A percentile compares a stretch with the other conserved stretches of the same genome.
These are phyloP conservation scores for Hanseniaspora lachancei DNA, from an alignment of 805 yeast genomes.

Conservation along the genomic window DNA sequence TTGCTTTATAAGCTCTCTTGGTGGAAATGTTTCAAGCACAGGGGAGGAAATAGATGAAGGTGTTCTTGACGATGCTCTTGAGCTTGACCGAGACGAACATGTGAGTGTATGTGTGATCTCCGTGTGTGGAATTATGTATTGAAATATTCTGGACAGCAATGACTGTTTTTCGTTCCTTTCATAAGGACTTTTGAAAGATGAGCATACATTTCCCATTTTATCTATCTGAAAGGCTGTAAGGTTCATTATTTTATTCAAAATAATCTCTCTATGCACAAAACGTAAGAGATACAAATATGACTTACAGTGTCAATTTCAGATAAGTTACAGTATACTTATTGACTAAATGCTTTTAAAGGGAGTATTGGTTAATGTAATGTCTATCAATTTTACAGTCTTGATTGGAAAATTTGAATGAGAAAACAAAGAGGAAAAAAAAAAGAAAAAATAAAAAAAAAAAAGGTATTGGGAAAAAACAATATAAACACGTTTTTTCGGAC, in stretches of 20 bases:
- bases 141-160: background rate
- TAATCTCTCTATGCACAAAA: no score
- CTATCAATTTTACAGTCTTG: no score
- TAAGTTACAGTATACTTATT: no score
- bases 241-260: background rate
- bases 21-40: background rate
- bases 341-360: no score
- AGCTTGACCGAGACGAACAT: slow-evolving; percentile 1
- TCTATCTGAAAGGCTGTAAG: background rate
- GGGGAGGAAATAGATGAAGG: background rate
- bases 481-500: no score
- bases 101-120: background rate
- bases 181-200: background rate
- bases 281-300: no score
- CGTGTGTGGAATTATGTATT: slow-evolving; percentile 2
- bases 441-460: no score
- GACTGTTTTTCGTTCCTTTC: background rate
- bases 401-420: no score
- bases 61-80: background rate
- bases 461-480: no score
- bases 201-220: slow-evolving; percentile 3
- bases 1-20: background rate
- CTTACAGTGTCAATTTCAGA: no score
- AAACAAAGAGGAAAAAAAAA: background rate
- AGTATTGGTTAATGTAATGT: no score